A percentile compares a stretch with the other conserved stretches of the same genome.
These are phyloP conservation scores for Pleodorina starrii DNA, from an alignment of 139 green algal species.

Conservation along the genomic window DNA sequence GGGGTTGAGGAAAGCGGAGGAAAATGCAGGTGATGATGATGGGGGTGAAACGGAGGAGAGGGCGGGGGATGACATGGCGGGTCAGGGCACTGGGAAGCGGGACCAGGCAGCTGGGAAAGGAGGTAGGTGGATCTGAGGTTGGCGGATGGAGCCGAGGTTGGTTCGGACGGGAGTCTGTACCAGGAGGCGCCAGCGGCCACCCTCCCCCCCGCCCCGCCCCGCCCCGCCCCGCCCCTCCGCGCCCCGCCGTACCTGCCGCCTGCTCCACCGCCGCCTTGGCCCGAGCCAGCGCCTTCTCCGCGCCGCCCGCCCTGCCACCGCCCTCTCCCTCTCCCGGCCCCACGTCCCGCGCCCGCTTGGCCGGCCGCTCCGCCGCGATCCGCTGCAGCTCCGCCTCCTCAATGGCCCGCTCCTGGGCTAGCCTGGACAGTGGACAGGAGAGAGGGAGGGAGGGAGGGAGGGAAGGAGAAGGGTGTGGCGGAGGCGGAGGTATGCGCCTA, in stretches of 20 bases:
- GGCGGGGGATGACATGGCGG: no score
- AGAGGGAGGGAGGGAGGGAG: background rate
- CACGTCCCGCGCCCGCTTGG: conserved; percentile 17
- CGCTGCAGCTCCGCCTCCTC: conserved; percentile 52
- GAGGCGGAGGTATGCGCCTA: no score
- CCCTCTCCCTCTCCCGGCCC: background rate
- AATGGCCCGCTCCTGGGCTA: background rate
- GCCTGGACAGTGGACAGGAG: conserved; percentile 19
- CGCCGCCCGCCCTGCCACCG: background rate
- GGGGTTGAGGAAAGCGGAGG: background rate
- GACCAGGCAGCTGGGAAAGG: no score
- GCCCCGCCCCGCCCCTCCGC: no score
- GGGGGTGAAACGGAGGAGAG: background rate
- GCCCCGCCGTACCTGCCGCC: conserved; percentile 54
- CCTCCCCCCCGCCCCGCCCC: no score
- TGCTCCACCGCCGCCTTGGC: conserved; percentile 40
- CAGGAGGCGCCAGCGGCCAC: no score
- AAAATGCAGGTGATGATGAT: background rate
- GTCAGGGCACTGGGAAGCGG: no score
- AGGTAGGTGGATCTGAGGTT: no score
- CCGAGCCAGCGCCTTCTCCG: background rate
- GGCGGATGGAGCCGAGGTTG: no score
- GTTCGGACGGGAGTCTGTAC: no score
- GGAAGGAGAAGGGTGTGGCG: no score
- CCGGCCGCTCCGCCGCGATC: conserved; percentile 27